Percentiles rank a stretch among this genome's conserved stretches.
Conservation (phyloP, 768 basidiomycete species). For the Macrolepiota dolichaula region DNA sequence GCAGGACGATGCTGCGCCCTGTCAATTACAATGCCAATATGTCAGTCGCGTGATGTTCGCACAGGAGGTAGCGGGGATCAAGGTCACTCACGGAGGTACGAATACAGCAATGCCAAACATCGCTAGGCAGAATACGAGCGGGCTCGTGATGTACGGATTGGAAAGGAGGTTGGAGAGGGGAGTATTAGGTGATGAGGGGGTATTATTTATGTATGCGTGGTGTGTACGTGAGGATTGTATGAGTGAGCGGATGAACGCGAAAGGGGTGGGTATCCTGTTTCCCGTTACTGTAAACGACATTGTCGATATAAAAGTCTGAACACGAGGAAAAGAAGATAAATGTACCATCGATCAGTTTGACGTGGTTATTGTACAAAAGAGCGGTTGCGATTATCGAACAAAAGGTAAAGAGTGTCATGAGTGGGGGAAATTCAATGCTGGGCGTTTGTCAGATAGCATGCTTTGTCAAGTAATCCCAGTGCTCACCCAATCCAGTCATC, state of each 20-base stretch:
- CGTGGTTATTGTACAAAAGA: constrained; percentile 58
- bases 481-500: constrained; percentile 42
- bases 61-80: not conserved
- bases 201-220: constrained; percentile 19
- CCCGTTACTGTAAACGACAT: constrained; percentile 43
- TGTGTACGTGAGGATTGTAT: constrained; percentile 29
- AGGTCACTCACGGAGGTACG: constrained; percentile 51
- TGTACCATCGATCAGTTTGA: constrained; percentile 62
- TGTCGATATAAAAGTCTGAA: not conserved
- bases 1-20: constrained; percentile 58
- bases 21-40: not conserved
- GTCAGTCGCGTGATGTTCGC: not conserved
- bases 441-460: not conserved
- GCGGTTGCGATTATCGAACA: constrained; percentile 56
- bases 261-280: constrained; percentile 56
- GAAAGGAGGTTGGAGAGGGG: constrained; percentile 41
- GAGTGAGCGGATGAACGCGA: constrained; percentile 43
- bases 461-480: not conserved
- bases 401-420: constrained; percentile 53
- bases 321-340: constrained; percentile 12
- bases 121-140: constrained; percentile 52
- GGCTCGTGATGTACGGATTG: constrained; percentile 75
- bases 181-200: constrained; percentile 31
- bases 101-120: constrained; percentile 52
- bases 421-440: constrained; percentile 64